Percentiles rank a stretch among this genome's conserved stretches.
Evolutionary conservation across 2,329 filamentous ascomycete species (phyloP).

Genomic region (Monosporascus sp.): DNA sequence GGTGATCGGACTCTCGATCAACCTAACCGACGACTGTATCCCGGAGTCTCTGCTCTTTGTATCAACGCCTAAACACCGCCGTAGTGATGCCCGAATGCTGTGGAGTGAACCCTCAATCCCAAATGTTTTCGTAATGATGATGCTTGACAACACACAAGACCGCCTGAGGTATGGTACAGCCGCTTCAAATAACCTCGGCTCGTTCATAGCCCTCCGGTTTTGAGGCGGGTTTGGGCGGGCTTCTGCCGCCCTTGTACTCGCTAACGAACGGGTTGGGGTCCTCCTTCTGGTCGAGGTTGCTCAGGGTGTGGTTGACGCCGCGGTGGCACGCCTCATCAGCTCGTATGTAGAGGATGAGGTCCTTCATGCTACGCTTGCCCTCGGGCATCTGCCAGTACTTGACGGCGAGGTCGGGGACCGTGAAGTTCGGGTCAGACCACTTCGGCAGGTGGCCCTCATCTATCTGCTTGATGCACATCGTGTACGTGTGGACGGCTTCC

Average conservation of each 20-base stretch:
- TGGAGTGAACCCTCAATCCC: neutral
- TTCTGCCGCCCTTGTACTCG: constrained; percentile 65
- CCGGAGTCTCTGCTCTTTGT: neutral
- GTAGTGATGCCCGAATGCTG: neutral
- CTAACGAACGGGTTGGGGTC: constrained; percentile 93
- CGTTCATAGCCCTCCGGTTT: constrained; percentile 76
- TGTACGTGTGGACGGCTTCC: constrained; percentile 94
- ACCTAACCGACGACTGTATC: neutral
- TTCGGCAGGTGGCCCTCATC: constrained; percentile 77
- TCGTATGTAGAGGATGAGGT: constrained; percentile 81
- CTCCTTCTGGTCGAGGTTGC: constrained; percentile 75
- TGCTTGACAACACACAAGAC: no score
- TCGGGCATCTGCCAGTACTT: constrained; percentile 95
- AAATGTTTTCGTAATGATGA: neutral
- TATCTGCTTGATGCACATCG: constrained; percentile 78
- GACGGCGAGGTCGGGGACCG: constrained; percentile 82
- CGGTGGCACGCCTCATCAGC: constrained; percentile 87
- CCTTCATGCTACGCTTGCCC: constrained; percentile 72
- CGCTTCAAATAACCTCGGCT: constrained; percentile 62
- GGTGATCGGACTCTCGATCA: neutral
- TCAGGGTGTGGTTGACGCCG: constrained; percentile 92
- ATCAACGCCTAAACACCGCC: neutral
- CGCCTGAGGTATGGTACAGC: no score
- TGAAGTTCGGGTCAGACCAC: constrained; percentile 66
- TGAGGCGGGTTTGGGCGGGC: constrained; percentile 60